A percentile compares a stretch with the other conserved stretches of the same genome.
phyloP scores from a whole-genome alignment of 257 asterid species.

The Primulina tabacum region DNA sequence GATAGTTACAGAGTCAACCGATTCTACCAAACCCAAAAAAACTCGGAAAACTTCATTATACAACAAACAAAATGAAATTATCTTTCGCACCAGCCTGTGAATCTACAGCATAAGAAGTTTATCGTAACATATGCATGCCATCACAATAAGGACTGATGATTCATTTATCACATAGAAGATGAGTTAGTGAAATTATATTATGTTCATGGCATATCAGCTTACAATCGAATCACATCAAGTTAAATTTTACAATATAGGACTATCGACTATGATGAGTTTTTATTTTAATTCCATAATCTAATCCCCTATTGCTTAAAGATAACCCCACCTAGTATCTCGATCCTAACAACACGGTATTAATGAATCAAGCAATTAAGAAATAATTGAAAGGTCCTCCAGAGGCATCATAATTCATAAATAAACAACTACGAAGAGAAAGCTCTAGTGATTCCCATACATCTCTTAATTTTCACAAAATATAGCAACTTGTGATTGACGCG shows the following conservation, averaged over 20 bases:
- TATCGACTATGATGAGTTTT: too few species aligned
- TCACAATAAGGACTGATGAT: not conserved
- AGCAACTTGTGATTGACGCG: not conserved
- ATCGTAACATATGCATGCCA: not conserved
- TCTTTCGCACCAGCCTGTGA: not conserved
- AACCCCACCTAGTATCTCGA: not conserved
- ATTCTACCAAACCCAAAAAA: not conserved
- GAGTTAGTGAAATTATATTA: not conserved
- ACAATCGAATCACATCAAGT: not conserved
- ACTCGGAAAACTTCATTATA: not conserved
- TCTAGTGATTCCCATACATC: not conserved
- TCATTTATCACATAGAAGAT: too few species aligned
- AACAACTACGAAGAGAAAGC: conserved; percentile 2
- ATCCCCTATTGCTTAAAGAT: too few species aligned
- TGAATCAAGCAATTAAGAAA: not conserved
- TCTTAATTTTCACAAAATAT: not conserved
- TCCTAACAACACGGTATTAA: not conserved
- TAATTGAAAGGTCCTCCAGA: not conserved
- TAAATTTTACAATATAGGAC: not conserved
- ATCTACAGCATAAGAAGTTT: not conserved
- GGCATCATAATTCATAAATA: not conserved
- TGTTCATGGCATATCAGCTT: not conserved
- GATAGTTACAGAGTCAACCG: not conserved
- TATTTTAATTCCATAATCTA: too few species aligned
- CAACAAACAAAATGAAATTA: not conserved